A percentile compares a stretch with the other conserved stretches of the same genome.
phyloP scores from a whole-genome alignment of 306 rosid genomes.

The Prunus padus region DNA sequence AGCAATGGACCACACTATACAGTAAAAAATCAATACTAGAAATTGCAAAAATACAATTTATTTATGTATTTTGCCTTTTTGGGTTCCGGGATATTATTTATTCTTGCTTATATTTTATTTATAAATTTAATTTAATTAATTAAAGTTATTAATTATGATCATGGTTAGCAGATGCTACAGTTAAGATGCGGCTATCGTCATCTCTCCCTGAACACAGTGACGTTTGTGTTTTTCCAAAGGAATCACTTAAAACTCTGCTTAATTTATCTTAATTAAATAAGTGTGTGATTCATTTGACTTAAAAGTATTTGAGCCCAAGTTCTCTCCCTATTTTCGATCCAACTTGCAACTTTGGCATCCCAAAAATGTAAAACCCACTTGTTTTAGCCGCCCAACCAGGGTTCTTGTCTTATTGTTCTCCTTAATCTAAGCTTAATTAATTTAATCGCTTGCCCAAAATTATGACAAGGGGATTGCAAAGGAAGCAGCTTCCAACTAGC shows the following conservation, averaged over 20 bases:
- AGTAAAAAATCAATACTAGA: background rate
- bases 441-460: background rate
- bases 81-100: background rate
- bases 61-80: background rate
- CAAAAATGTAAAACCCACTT: conserved; percentile 7
- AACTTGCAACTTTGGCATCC: conserved; percentile 19
- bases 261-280: background rate
- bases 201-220: conserved; percentile 32
- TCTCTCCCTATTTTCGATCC: background rate
- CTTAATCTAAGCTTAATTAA: background rate
- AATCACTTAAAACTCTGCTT: background rate
- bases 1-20: conserved; percentile 22
- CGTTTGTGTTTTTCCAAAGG: conserved; percentile 27
- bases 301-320: background rate
- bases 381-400: conserved; percentile 23
- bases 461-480: conserved; percentile 1
- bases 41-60: background rate
- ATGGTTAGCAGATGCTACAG: conserved; percentile 7
- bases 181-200: conserved; percentile 28
- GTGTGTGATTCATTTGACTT: conserved; percentile 6
- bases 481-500: background rate
- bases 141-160: background rate
- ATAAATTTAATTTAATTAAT: background rate
- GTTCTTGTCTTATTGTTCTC: conserved; percentile 21
- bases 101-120: background rate